These are phyloP conservation scores for Trametes meyenii DNA, from an alignment of 768 basidiomycete species.

Conservation along the genomic window DNA sequence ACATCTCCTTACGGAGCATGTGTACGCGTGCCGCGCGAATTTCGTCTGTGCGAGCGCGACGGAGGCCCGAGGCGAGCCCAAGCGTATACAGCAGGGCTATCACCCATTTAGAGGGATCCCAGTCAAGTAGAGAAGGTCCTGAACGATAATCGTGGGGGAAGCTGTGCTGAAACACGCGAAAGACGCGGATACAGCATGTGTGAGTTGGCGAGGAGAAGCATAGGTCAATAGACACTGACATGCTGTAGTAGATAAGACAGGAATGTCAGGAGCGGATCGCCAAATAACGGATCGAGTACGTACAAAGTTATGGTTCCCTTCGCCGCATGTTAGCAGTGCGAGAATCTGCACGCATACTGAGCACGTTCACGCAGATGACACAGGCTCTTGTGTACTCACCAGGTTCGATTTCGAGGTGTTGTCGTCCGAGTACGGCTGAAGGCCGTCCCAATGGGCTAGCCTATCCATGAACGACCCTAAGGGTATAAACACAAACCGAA, in stretches of 20 bases:
- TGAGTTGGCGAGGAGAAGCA: background rate
- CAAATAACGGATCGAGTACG: constrained; percentile 31
- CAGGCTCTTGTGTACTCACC: constrained; percentile 42
- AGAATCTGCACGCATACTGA: constrained; percentile 47
- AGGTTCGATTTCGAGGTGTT: constrained; percentile 76
- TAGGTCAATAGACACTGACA: constrained; percentile 34
- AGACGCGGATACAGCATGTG: background rate
- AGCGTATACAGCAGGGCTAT: constrained; percentile 55
- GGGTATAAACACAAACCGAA: background rate
- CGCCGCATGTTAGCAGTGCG: constrained; percentile 71
- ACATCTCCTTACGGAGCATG: constrained; percentile 47
- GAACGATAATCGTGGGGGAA: constrained; percentile 82
- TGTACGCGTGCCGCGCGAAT: constrained; percentile 48
- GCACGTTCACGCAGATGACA: background rate
- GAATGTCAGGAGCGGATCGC: background rate
- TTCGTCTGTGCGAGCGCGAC: constrained; percentile 52
- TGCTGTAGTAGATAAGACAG: constrained; percentile 39
- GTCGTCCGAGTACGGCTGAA: constrained; percentile 81
- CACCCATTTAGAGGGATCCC: constrained; percentile 85
- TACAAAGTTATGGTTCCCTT: constrained; percentile 81
- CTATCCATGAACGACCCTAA: constrained; percentile 36
- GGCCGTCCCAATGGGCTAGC: constrained; percentile 79
- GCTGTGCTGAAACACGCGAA: constrained; percentile 51
- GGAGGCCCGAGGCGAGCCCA: constrained; percentile 51
- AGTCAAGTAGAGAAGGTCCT: constrained; percentile 59